Conservation (phyloP, 495 filamentous ascomycete genomes). For the Penicillium goetzii region DNA sequence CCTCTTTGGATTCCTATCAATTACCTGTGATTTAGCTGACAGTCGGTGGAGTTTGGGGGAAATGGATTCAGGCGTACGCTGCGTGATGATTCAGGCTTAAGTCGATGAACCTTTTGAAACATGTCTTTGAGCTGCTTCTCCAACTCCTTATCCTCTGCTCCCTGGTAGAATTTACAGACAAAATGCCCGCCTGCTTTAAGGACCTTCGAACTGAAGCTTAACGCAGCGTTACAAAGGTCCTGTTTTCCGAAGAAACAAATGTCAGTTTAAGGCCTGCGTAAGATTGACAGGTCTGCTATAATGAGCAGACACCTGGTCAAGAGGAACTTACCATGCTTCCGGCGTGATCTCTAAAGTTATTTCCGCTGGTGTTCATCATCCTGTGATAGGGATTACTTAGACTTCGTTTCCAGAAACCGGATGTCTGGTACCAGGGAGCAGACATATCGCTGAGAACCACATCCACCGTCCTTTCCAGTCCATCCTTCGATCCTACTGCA, state of each 20-base stretch:
- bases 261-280: background rate
- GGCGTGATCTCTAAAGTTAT: constrained; percentile 81
- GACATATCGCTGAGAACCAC: constrained; percentile 99
- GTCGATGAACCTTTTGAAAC: constrained; percentile 77
- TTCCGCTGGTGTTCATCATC: constrained; percentile 99
- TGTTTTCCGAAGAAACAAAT: constrained; percentile 32
- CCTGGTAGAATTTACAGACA: constrained; percentile 97
- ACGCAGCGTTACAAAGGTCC: constrained; percentile 87
- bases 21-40: constrained; percentile 10
- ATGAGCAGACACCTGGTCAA: background rate
- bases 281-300: background rate
- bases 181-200: constrained; percentile 84
- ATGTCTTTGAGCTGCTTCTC: constrained; percentile 71
- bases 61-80: constrained; percentile 58
- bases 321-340: constrained; percentile 77
- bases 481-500: background rate
- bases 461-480: constrained; percentile 68
- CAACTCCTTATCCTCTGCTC: constrained; percentile 76
- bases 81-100: constrained; percentile 90
- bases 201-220: constrained; percentile 81
- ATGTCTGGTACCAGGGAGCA: constrained; percentile 84
- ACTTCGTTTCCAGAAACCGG: constrained; percentile 78
- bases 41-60: background rate
- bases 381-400: constrained; percentile 91
- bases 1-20: constrained; percentile 83